Evolutionary conservation across 495 filamentous ascomycete species (phyloP).

Genomic region (Parachaetomium inaequale): DNA sequence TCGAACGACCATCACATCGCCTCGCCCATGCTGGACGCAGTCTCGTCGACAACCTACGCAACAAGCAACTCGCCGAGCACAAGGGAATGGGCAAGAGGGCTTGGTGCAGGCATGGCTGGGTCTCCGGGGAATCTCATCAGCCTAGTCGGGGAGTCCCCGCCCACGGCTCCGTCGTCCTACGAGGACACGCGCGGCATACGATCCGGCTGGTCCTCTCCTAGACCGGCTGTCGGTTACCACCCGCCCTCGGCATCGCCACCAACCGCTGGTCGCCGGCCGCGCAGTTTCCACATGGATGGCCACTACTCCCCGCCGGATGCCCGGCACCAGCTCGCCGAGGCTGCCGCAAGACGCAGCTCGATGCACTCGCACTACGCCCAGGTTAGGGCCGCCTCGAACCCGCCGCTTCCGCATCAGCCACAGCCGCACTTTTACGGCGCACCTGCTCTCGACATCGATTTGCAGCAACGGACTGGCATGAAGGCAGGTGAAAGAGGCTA

Average conservation of each 20-base stretch:
- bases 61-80: conserved; percentile 47
- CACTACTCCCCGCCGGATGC: conserved; percentile 44
- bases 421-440: conserved; percentile 69
- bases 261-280: conserved; percentile 40
- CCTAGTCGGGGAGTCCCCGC: conserved; percentile 52
- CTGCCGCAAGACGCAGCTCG: conserved; percentile 51
- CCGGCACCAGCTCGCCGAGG: conserved; percentile 41
- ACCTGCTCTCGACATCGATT: conserved; percentile 64
- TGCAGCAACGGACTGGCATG: conserved; percentile 49
- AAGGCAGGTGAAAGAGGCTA: conserved; percentile 62
- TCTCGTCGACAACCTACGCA: conserved; percentile 44
- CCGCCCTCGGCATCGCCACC: conserved; percentile 50
- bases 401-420: conserved; percentile 76
- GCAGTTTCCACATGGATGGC: conserved; percentile 51
- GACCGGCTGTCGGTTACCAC: conserved; percentile 36
- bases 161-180: conserved; percentile 52
- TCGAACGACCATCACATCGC: conserved; percentile 37
- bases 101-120: conserved; percentile 45
- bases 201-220: conserved; percentile 43
- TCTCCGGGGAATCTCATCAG: conserved; percentile 56
- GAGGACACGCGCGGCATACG: conserved; percentile 45
- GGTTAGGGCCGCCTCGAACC: conserved; percentile 46
- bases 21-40: conserved; percentile 44
- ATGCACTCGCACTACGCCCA: conserved; percentile 57
- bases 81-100: conserved; percentile 52